Conservation (phyloP, 176 grass and related monocot species). For the Dendrocalamus sinicus region DNA sequence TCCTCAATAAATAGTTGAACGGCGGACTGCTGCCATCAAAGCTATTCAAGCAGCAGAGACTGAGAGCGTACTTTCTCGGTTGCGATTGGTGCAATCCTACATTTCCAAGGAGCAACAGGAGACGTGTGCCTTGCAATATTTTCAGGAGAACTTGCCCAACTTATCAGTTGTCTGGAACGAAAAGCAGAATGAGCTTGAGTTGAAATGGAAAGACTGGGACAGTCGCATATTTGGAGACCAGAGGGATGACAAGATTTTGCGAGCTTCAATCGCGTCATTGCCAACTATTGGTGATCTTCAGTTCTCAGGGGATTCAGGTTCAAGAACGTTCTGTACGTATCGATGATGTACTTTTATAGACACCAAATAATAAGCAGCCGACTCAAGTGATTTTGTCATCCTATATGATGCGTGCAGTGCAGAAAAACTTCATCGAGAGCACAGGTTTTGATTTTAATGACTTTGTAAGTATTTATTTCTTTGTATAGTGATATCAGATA, state of each 20-base stretch:
- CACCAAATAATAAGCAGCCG: not conserved
- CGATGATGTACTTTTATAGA: conserved; percentile 26
- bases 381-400: conserved; percentile 34
- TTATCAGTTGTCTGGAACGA: conserved; percentile 51
- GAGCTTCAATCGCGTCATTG: conserved; percentile 58
- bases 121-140: conserved; percentile 67
- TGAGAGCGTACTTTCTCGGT: conserved; percentile 60
- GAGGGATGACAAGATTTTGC: conserved; percentile 45
- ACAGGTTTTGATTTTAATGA: conserved; percentile 47
- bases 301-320: conserved; percentile 81
- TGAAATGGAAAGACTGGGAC: conserved; percentile 65
- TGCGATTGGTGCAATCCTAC: conserved; percentile 54
- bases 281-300: conserved; percentile 53
- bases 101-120: conserved; percentile 70
- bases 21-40: conserved; percentile 61
- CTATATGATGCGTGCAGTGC: conserved; percentile 55
- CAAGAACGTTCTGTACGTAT: conserved; percentile 3
- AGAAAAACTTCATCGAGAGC: conserved; percentile 53
- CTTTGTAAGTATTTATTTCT: conserved; percentile 64
- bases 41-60: conserved; percentile 64
- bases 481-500: conserved; percentile 9
- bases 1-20: conserved; percentile 54
- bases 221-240: conserved; percentile 41
- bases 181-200: conserved; percentile 55
- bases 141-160: conserved; percentile 76